Evolutionary conservation across 176 grass and related monocot genomes (phyloP).

Genomic region (Musa beccarii): DNA sequence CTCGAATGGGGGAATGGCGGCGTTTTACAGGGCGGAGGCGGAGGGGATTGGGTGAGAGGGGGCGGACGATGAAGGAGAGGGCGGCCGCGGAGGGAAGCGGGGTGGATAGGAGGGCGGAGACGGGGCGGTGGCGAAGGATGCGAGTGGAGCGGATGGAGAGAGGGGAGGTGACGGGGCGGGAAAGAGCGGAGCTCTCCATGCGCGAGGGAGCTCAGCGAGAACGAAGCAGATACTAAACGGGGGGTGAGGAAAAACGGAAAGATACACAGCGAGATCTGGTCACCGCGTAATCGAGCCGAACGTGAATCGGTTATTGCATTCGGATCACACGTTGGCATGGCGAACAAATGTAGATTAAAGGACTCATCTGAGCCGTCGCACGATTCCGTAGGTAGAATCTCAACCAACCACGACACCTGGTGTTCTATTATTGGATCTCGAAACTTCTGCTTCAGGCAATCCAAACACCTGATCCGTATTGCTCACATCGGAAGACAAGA

Average conservation of each 20-base stretch:
- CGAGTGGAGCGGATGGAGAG: conserved; percentile 25
- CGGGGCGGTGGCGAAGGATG: conserved; percentile 24
- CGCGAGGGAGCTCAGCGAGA: neutral
- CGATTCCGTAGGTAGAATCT: neutral
- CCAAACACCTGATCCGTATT: neutral
- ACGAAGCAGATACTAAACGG: neutral
- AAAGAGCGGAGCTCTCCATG: conserved; percentile 42
- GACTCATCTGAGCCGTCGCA: neutral
- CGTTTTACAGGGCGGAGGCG: conserved; percentile 16
- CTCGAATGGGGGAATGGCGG: conserved; percentile 25
- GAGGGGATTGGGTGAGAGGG: conserved; percentile 11
- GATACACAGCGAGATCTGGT: no score
- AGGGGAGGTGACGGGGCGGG: conserved; percentile 12
- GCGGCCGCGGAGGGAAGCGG: neutral
- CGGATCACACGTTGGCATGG: neutral
- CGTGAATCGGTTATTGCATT: no score
- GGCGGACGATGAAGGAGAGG: neutral
- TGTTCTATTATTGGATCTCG: neutral
- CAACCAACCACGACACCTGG: neutral
- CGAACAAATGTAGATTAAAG: neutral
- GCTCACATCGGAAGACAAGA: neutral
- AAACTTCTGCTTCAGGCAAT: neutral
- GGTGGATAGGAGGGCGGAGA: neutral
- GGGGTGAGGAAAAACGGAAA: neutral
- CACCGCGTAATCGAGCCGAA: no score